Evolutionary conservation across 169 alveolate species (phyloP), one percentile per base, ranked within the genome.

Genomic region (Cryptosporidium sp.): DNA sequence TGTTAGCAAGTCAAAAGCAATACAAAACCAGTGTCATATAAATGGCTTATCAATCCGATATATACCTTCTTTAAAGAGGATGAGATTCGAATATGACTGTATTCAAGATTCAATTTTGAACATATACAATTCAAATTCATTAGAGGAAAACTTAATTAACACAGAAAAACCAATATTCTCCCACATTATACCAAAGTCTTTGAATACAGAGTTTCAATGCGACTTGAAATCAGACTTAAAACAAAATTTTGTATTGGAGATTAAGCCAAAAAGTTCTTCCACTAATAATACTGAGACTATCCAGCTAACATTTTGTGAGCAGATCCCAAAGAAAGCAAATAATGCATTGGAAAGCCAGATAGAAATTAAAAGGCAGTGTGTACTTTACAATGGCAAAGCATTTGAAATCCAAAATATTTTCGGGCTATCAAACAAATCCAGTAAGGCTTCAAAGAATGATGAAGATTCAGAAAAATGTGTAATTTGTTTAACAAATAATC

Each of bases 1-100:
- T 9, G 33, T 80, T 23, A 80, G 26, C 8, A 80, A 45, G 16
- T 60, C 89, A 2, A 80, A 67, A 48, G 89, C 89, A 26, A 53
- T 80, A 16, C 73, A 80, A 62, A 80, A 80, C 44, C 62, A 42
- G 31, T 80, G 89, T n/a, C 73, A 80, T 51, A 80, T 80, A 29
- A 80, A 80, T 80, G 75, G 89, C 16, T 52, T 18, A 23, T 16
- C 89, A 62, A 80, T 80, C n/a, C 12, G 18, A 7, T 65, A 62
- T n/a, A 23, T 48, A 23, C 73, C 73, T 39, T 26, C 73, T 61
- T 29, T 42, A 48, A 60, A 42, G 18, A 35, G 31, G 14, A 12
- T 80, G 48, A 53, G 10, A n/a, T 80, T 80, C 39, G 73, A 62
- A 44, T 80, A 62, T 80, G 89, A 80, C 39, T 80, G 89, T 33